Percentiles rank a stretch among this genome's conserved stretches.
Conservation (phyloP, 139 green algal genomes). For the Mychonastes homosphaera region DNA sequence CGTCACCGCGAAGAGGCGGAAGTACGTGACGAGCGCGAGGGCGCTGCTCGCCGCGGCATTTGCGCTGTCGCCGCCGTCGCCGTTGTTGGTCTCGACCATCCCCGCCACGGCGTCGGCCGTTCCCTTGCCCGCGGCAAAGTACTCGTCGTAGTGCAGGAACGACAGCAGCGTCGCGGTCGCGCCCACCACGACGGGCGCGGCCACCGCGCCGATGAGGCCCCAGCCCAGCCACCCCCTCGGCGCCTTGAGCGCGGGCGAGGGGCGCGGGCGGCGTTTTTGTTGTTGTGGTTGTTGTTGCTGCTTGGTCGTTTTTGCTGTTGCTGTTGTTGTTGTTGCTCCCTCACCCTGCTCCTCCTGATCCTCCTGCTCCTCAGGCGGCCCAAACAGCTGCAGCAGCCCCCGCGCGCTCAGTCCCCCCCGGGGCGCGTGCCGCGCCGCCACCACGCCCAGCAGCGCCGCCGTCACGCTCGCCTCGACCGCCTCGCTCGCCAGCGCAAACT, state of each 20-base stretch:
- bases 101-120: conserved; percentile 65
- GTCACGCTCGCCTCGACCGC: conserved; percentile 42
- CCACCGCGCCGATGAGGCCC: conserved; percentile 48
- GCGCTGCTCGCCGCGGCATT: too few relatives aligned
- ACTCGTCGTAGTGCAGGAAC: conserved; percentile 30
- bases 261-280: not conserved
- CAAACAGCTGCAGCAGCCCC: conserved; percentile 17
- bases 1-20: conserved; percentile 36
- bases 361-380: too few relatives aligned
- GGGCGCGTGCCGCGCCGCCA: conserved; percentile 19
- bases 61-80: not conserved
- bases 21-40: conserved; percentile 51
- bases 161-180: conserved; percentile 24
- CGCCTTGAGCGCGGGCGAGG: conserved; percentile 16
- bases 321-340: too few relatives aligned
- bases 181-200: conserved; percentile 53
- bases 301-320: not conserved
- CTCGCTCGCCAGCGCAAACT: conserved; percentile 31
- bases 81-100: conserved; percentile 59
- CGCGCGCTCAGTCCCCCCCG: too few relatives aligned
- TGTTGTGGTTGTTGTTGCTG: not conserved
- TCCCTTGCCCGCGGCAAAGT: conserved; percentile 25
- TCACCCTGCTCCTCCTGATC: too few relatives aligned
- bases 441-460: conserved; percentile 33
- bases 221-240: conserved; percentile 60